Conservation (phyloP, 345 rosid genomes). For the Camelina neglecta region DNA sequence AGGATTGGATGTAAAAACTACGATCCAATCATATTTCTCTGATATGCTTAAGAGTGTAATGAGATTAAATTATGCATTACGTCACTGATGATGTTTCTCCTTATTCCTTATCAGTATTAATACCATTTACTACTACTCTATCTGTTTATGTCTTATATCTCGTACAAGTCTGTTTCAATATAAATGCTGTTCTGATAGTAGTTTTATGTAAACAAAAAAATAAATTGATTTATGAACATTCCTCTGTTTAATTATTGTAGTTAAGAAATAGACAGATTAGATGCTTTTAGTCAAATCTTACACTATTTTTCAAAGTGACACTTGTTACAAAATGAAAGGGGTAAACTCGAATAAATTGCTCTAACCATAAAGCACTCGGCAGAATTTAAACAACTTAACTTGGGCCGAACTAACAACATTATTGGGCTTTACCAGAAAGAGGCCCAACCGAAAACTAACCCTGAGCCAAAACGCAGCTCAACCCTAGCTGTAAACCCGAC, state of each 20-base stretch:
- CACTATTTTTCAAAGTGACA: no score
- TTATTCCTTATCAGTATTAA: neutral
- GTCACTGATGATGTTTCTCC: constrained; percentile 13
- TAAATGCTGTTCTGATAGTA: no score
- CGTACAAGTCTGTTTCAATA: no score
- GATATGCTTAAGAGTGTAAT: neutral
- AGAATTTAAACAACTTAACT: no score
- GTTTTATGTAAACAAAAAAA: no score
- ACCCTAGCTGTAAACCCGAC: neutral
- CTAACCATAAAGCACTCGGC: no score
- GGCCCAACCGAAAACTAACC: neutral
- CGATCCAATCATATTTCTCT: constrained; percentile 3
- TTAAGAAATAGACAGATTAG: no score
- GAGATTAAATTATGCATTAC: neutral
- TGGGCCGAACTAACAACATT: neutral
- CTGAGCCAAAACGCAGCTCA: neutral
- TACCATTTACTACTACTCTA: neutral
- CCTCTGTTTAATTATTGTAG: no score
- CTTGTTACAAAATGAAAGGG: no score
- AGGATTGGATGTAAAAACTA: constrained; percentile 5
- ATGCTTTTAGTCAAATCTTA: no score
- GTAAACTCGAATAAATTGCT: no score
- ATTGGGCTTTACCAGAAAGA: neutral
- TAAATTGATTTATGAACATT: no score
- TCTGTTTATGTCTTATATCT: neutral